Evolutionary conservation across 169 alveolate species (phyloP), one percentile per base, ranked within the genome.

Genomic region (Babesia divergens): DNA sequence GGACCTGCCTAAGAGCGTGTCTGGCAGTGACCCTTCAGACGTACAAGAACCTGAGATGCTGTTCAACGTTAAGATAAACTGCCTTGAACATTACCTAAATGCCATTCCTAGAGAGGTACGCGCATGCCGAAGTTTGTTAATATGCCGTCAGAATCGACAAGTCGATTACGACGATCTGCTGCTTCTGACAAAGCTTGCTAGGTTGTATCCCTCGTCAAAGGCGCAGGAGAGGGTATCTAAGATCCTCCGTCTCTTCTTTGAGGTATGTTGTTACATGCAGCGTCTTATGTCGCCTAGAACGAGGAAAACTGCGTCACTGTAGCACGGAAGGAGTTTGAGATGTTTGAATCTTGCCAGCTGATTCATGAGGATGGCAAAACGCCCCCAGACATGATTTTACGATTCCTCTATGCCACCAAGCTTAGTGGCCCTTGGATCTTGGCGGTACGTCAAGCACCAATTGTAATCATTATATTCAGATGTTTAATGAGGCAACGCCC

Each of bases 61-160:
- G 32, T 71, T 71, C 66, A 56, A 71, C 55, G 50, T 56, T 7
- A 71, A 71, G 47, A 71, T 71, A 14, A 59, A 28, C 44, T 44
- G 65, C 43, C 22, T 71, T 24, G 83, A 71, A 24, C 22, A 71
- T 26, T 58, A 43, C 22, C 65, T 71, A 9, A 16, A 42, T 31
- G 56, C 53, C 8, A 24, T 60, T 4, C 51, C 64, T 1, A 46
- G 42, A 50, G 75, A 71, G 83, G 83, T 59, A 16, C 11, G 82
- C n/a, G 14, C 54, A n/a, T 5, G 54, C 31, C 31, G 7, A 14
- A 6, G 31, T 28, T 4, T 9, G 5, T n/a, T 0, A 11, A 16
- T 26, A 26, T 28, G 11, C 24, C 18, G 11, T 31, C 31, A 66
- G 77, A 59, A 40, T 8, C 77, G 77, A 11, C 28, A 47, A n/a